phyloP scores from a whole-genome alignment of 2,329 filamentous ascomycete genomes.

The Aspergillus neotritici region DNA sequence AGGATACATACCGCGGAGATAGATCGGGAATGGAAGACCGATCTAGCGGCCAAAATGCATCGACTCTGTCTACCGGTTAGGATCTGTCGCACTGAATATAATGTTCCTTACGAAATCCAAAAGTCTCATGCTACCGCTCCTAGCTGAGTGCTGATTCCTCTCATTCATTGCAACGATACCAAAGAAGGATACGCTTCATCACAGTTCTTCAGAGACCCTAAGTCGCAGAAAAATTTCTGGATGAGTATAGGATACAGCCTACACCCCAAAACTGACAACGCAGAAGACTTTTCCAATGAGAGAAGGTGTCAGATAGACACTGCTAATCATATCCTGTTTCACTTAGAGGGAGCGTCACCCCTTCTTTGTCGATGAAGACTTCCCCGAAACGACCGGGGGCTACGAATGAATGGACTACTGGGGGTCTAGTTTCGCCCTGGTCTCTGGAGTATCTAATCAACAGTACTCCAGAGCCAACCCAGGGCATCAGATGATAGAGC shows the following conservation, averaged over 20 bases:
- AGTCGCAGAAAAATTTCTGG: slow-evolving; percentile 1
- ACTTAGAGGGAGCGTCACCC: slow-evolving; percentile 6
- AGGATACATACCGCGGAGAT: slow-evolving; percentile 4
- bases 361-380: slow-evolving; percentile 6
- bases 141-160: no score
- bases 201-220: slow-evolving; percentile 2
- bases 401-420: slow-evolving; percentile 7
- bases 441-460: not conserved
- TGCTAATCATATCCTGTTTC: no score
- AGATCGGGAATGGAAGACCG: slow-evolving; percentile 3
- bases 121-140: no score
- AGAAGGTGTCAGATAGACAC: no score
- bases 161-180: no score
- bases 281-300: no score
- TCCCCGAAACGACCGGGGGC: slow-evolving; percentile 5
- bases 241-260: slow-evolving; percentile 5
- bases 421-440: not conserved
- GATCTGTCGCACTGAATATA: no score
- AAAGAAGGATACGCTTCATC: slow-evolving; percentile 1
- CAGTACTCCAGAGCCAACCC: not conserved
- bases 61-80: slow-evolving; percentile 6
- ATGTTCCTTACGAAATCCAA: no score
- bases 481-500: no score
- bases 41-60: slow-evolving; percentile 4
- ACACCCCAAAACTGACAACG: slow-evolving; percentile 2